A percentile compares a stretch with the other conserved stretches of the same genome.
Conservation (phyloP, 1,284 basidiomycete genomes). For the Rhodotorula sp. region DNA sequence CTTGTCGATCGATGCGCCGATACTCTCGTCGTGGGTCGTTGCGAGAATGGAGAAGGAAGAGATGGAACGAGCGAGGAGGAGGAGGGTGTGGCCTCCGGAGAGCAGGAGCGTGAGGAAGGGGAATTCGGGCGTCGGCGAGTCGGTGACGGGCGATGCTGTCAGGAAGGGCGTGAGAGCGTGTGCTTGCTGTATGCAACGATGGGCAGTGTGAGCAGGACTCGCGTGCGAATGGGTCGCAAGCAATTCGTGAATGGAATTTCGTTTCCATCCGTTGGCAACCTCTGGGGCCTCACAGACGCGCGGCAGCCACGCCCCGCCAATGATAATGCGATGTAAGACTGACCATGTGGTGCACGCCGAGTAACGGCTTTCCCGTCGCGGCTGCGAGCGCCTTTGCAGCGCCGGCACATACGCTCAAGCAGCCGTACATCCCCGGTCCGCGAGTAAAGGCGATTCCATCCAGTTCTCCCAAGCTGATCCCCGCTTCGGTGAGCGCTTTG, state of each 20-base stretch:
- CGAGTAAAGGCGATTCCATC: slow-evolving; percentile 87
- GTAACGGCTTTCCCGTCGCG: slow-evolving; percentile 68
- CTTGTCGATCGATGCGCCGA: slow-evolving; percentile 59
- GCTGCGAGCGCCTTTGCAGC: slow-evolving; percentile 79
- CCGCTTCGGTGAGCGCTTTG: slow-evolving; percentile 65
- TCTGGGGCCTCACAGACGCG: too few relatives aligned
- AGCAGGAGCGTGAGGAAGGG: slow-evolving; percentile 85
- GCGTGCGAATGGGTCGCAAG: too few relatives aligned
- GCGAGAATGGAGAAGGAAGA: slow-evolving; percentile 68
- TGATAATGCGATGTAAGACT: slow-evolving; percentile 24
- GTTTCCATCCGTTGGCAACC: too few relatives aligned
- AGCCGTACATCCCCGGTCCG: slow-evolving; percentile 81
- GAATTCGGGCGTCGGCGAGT: slow-evolving; percentile 58
- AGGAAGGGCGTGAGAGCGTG: slow-evolving; percentile 83
- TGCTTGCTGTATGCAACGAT: slow-evolving; percentile 64
- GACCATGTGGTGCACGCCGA: slow-evolving; percentile 94
- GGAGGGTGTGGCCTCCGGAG: slow-evolving; percentile 85
- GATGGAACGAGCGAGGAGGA: slow-evolving; percentile 67
- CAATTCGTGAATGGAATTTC: too few relatives aligned
- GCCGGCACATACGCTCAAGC: slow-evolving; percentile 70
- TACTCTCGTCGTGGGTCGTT: slow-evolving; percentile 69
- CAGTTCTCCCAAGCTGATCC: slow-evolving; percentile 61
- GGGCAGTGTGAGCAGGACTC: background rate
- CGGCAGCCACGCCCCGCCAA: too few relatives aligned
- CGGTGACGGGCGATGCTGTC: slow-evolving; percentile 55